phyloP scores from a whole-genome alignment of 306 rosid species.

The Delonix regia region DNA sequence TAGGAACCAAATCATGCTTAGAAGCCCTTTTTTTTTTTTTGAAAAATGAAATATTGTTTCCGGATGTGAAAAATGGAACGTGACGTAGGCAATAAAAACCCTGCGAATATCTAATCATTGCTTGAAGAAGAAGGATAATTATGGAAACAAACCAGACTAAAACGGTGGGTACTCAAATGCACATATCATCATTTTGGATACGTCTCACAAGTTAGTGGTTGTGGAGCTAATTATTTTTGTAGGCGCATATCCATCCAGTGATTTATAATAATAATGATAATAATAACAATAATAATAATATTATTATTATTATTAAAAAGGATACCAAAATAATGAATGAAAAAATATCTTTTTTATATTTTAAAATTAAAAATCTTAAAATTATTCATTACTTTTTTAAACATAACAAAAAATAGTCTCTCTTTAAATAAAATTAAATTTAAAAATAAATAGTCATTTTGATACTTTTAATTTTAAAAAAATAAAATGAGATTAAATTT shows the following conservation, averaged over 20 bases:
- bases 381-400: too few relatives aligned
- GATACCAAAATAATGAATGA: too few relatives aligned
- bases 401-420: too few relatives aligned
- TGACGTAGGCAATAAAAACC: not conserved
- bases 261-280: too few relatives aligned
- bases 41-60: not conserved
- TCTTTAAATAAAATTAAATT: too few relatives aligned
- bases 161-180: not conserved
- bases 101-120: not conserved
- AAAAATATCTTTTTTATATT: too few relatives aligned
- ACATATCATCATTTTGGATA: slow-evolving; percentile 11
- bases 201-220: not conserved
- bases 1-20: not conserved
- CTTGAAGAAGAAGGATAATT: not conserved
- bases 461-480: too few relatives aligned
- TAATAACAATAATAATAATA: too few relatives aligned
- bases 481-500: too few relatives aligned
- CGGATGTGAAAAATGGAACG: not conserved
- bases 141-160: not conserved
- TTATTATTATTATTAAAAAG: too few relatives aligned
- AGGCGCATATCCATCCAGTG: not conserved
- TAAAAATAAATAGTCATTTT: too few relatives aligned
- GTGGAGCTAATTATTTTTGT: not conserved
- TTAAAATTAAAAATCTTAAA: too few relatives aligned
- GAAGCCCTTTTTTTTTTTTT: not conserved